These are phyloP conservation scores for Polysphondylium violaceum DNA, from an alignment of 78 protist species.

Conservation along the genomic window DNA sequence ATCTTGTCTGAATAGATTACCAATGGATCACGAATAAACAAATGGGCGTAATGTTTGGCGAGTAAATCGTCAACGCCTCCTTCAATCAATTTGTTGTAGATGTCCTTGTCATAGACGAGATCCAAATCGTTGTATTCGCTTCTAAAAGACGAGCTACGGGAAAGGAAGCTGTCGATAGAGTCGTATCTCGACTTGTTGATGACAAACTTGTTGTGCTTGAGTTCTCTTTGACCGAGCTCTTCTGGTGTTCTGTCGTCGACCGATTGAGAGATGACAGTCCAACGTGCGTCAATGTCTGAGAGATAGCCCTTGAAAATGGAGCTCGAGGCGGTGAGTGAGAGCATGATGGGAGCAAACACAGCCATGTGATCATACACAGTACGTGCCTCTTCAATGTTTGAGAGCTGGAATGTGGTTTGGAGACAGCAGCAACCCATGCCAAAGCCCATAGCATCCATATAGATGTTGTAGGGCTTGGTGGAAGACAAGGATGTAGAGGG, in stretches of 20 bases:
- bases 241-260: constrained; percentile 95
- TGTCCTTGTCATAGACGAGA: constrained; percentile 63
- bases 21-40: constrained; percentile 97
- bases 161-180: constrained; percentile 85
- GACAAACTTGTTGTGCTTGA: constrained; percentile 9
- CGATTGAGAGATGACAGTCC: constrained; percentile 92
- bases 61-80: constrained; percentile 87
- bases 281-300: constrained; percentile 95
- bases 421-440: constrained; percentile 99
- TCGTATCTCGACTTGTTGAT: constrained; percentile 92
- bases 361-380: constrained; percentile 94
- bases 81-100: constrained; percentile 60
- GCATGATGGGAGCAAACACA: constrained; percentile 77
- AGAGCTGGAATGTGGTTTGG: constrained; percentile 94
- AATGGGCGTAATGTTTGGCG: constrained; percentile 94
- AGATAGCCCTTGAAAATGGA: constrained; percentile 94
- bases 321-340: constrained; percentile 92
- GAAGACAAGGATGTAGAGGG: not conserved
- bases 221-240: constrained; percentile 82
- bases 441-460: constrained; percentile 98
- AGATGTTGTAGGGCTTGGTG: constrained; percentile 80
- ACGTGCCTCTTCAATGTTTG: constrained; percentile 91
- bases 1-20: constrained; percentile 91
- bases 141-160: not conserved
- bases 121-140: constrained; percentile 85